Evolutionary conservation across 495 filamentous ascomycete species (phyloP), one percentile per base, ranked within the genome.

Genomic region (Penicillium cataractarum): DNA sequence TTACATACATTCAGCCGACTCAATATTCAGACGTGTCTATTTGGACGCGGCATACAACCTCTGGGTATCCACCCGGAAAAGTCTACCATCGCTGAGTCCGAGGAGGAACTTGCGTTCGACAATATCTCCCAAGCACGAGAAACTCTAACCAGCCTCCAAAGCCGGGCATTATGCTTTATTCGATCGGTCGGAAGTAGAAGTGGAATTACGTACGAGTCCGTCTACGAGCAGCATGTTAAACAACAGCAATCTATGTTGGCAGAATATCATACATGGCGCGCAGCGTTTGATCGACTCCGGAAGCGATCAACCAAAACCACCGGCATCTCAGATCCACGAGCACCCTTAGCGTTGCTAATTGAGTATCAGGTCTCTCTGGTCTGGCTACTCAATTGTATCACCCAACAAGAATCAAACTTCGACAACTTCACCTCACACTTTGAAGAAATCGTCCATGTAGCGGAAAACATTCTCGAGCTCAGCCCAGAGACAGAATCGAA

Each of bases 1-100:
- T 60, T 37, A 9, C 64, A 69, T 9, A 63, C 64, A 1, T 63
- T 68, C 37, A 42, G 31, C 10, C 65, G 70, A 10, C 39, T 70
- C 17, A 66, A 68, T 13, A 61, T 63, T 35, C 70, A 72, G 37
- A 50, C 46, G 2, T 27, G 46, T 6, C 7, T 50, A 2, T 50
- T 26, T 15, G 46, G 46, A 50, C 46, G 46, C 2, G 46, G 46
- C 24, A 50, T 50, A 12, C 12, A 10, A n/a, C 46, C 46, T 29
- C 24, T 50, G 24, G 46, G 29, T 50, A 50, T 50, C 21, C 13
- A 29, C 15, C 46, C 46, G 15, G 46, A 50, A 15, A 50, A 50
- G 13, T 50, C 46, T 2, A 50, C 46, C 7, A 27, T n/a, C 2
- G 13, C 13, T 2, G 21, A 12, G 12, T 7, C 46, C 4, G 21